A percentile compares a stretch with the other conserved stretches of the same genome.
Conservation (phyloP, 2,329 filamentous ascomycete species). For the Diaporthe helianthi region DNA sequence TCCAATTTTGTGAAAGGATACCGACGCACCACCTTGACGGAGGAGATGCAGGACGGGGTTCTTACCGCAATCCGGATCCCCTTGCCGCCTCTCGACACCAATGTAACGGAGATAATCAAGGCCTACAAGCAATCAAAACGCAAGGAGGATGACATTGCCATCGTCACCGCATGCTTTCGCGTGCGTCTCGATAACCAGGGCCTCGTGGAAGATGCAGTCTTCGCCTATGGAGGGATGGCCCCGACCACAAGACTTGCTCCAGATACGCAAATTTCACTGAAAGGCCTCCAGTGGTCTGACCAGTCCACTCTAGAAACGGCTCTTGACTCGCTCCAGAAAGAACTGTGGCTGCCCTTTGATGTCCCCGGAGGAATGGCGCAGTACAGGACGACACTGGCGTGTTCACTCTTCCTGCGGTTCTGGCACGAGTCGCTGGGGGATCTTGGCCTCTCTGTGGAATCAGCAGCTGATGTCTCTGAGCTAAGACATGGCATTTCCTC, state of each 20-base stretch:
- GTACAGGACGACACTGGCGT: slow-evolving; percentile 86
- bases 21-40: slow-evolving; percentile 50
- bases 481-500: not conserved
- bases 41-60: slow-evolving; percentile 79
- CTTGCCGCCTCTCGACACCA: slow-evolving; percentile 65
- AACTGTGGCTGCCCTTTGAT: slow-evolving; percentile 87
- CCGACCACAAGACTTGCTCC: slow-evolving; percentile 85
- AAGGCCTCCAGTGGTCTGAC: slow-evolving; percentile 80
- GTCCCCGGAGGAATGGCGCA: slow-evolving; percentile 98
- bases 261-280: slow-evolving; percentile 73
- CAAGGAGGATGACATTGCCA: slow-evolving; percentile 98
- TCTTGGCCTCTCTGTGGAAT: not conserved
- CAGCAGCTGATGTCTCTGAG: not conserved
- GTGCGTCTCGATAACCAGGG: slow-evolving; percentile 74
- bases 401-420: slow-evolving; percentile 96
- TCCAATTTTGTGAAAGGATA: slow-evolving; percentile 50
- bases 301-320: slow-evolving; percentile 83
- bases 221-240: slow-evolving; percentile 96
- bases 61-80: slow-evolving; percentile 88
- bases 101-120: slow-evolving; percentile 76
- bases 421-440: slow-evolving; percentile 53
- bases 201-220: slow-evolving; percentile 73
- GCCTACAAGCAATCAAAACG: slow-evolving; percentile 96
- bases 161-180: slow-evolving; percentile 87
- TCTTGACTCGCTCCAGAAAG: slow-evolving; percentile 84